phyloP scores from a whole-genome alignment of 495 filamentous ascomycete species.

The Schizothecium vesticola region DNA sequence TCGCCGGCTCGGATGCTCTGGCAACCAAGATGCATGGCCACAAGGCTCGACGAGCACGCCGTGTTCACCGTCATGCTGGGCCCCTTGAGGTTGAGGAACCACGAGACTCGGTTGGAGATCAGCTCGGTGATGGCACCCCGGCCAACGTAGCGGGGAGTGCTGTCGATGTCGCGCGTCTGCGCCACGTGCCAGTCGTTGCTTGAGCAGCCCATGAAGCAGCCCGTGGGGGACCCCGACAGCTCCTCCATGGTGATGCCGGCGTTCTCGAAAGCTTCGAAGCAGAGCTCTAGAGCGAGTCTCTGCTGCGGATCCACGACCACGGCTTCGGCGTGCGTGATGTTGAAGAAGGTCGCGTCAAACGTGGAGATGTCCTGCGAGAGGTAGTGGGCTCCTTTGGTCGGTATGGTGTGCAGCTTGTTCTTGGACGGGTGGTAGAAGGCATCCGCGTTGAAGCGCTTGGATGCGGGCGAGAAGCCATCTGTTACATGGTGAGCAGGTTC shows the following conservation, averaged over 20 bases:
- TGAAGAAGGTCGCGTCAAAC: slow-evolving; percentile 14
- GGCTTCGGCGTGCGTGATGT: slow-evolving; percentile 1
- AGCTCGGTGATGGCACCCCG: slow-evolving; percentile 25
- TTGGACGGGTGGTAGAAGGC: neutral
- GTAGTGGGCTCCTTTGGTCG: neutral
- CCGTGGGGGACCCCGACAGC: slow-evolving; percentile 63
- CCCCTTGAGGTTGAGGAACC: slow-evolving; percentile 40
- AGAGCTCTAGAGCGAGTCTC: slow-evolving; percentile 64
- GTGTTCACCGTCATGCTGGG: slow-evolving; percentile 36
- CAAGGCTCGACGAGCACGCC: slow-evolving; percentile 40
- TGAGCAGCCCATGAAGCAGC: slow-evolving; percentile 67
- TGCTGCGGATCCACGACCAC: slow-evolving; percentile 60
- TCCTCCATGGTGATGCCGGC: slow-evolving; percentile 65
- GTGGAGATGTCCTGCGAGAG: slow-evolving; percentile 6
- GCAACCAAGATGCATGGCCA: slow-evolving; percentile 33
- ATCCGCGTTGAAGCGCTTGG: neutral
- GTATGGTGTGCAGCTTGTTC: neutral
- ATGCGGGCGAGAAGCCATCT: too few species aligned
- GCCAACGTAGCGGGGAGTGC: slow-evolving; percentile 19
- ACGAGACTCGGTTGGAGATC: slow-evolving; percentile 46
- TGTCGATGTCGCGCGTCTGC: slow-evolving; percentile 15
- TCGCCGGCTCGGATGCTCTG: slow-evolving; percentile 39
- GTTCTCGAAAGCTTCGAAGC: slow-evolving; percentile 77
- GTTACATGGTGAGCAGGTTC: too few species aligned
- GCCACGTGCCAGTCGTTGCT: slow-evolving; percentile 63